Base-by-base conservation (phyloP, 2,329 filamentous ascomycete genomes). In the Botrytis hyacinthi region DNA sequence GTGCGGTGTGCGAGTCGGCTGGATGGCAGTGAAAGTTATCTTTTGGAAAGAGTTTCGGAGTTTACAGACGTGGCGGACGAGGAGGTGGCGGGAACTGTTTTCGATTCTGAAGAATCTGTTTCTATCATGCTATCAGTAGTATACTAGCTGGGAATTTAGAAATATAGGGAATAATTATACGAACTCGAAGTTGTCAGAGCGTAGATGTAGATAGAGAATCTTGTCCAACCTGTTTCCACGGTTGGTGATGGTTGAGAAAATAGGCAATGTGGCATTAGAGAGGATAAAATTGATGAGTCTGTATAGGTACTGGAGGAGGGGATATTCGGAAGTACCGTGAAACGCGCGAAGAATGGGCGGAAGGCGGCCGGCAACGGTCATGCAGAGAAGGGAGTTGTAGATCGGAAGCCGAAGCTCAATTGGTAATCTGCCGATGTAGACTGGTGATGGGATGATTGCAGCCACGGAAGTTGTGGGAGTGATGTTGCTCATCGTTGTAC, bases 341-440 rank as follows among this genome's bases (percentile, higher is more conserved):
- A 48, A 9, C 22, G 62, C 62, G 20, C 2, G 6, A 32, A 66
- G 29, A 10, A 48, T 18, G 4, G 62, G 18, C 0, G 62, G 42
- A 16, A 22, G 62, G 5, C 4, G 18, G 42, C 42, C 29, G 29
- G 42, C 12, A 44, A 46, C 6, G n/a, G n/a, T 66, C 62, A 35
- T 66, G 42, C 42, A 66, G 42, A 66, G 29, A 6, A 18, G 4
- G 1, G 29, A 1, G 3, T 26, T 46, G 20, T 35, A 66, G 14
- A 66, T 48, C 0, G 3, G 1, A 35, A 66, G 7, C n/a, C n/a
- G 16, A 6, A 26, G 10, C 22, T 66, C 29, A 32, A 35, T 20
- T 1, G 42, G 10, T 18, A 32, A 57, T 29, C 2, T 29, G 14
- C 6, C 7, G 3, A 29, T 8, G n/a, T 0, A 3, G 18, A 1